phyloP scores from a whole-genome alignment of 495 filamentous ascomycete species.

The Podospora fimiseda region DNA sequence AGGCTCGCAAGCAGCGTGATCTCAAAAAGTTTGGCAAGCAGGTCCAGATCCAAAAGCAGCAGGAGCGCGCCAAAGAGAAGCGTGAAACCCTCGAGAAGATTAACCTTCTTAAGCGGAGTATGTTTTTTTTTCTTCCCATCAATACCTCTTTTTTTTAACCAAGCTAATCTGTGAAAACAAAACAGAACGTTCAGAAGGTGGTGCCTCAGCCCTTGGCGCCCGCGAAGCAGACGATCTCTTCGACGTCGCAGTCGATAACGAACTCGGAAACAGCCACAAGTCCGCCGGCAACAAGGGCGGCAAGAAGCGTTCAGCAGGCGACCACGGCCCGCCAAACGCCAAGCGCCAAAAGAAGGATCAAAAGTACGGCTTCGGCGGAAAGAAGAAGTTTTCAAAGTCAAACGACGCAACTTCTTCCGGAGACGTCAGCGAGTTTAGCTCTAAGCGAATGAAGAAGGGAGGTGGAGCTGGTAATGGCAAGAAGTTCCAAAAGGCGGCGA shows the following conservation, averaged over 20 bases:
- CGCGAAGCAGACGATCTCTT: constrained; percentile 89
- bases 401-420: constrained; percentile 72
- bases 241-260: constrained; percentile 86
- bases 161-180: constrained; percentile 6
- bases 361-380: constrained; percentile 91
- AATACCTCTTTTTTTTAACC: constrained; percentile 1
- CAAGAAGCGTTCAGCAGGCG: constrained; percentile 27
- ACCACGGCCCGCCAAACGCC: constrained; percentile 37
- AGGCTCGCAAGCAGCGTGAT: constrained; percentile 87
- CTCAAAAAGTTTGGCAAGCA: constrained; percentile 99
- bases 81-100: constrained; percentile 90
- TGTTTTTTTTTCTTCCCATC: constrained; percentile 23
- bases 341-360: constrained; percentile 91
- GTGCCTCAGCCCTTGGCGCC: constrained; percentile 48
- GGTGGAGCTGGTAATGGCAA: constrained; percentile 16
- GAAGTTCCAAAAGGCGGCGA: constrained; percentile 5
- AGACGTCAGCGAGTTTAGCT: constrained; percentile 72
- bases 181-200: constrained; percentile 76
- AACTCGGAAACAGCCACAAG: constrained; percentile 39
- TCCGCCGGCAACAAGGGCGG: constrained; percentile 38
- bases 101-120: constrained; percentile 87
- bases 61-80: constrained; percentile 88
- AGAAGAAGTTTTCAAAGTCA: constrained; percentile 84
- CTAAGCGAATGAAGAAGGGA: constrained; percentile 71
- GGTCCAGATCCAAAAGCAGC: constrained; percentile 92